Base-by-base conservation (phyloP, 2,329 filamentous ascomycete species). In the Cercospora sp. region DNA sequence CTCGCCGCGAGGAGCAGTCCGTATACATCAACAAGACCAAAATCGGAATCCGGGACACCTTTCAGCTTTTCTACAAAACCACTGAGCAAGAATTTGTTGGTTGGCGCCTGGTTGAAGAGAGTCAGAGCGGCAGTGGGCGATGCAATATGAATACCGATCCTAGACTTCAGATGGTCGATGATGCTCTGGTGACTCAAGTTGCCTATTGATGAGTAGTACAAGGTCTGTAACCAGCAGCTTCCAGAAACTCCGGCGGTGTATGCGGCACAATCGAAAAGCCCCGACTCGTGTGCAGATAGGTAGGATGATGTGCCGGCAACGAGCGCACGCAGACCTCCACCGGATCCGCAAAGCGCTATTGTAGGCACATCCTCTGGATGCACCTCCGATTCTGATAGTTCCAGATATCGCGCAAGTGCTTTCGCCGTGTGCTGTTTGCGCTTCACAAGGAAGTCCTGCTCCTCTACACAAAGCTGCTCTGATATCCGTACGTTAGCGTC, bases 221-320 rank as follows among this genome's bases (percentile, higher is more conserved):
- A 84, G 0, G 91, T 85, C 78, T 98, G 94, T 5, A 98, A 85
- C 95, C 95, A 99, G 79, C 95, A 98, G 71, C 92, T 96, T 0
- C 95, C 95, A 77, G 93, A 97, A 60, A 99, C 95, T 1, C 95
- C 95, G 5, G 94, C 93, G 0, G 93, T 96, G 76, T 99, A 99
- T 1, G 94, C 98, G 10, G 92, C 87, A 77, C 95, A 98, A 79
- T 97, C 94, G 77, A 97, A 96, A 0, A 99, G 83, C 0, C 95
- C 95, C 66, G 91, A 91, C 77, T 97, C 91, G 68, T 93, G 88
- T 0, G 93, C 87, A 3, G 93, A 94, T 9, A 95, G 83, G 69
- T 96, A 90, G 0, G 94, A 97, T 0, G 94, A 94, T 0, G 93
- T 90, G 3, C 94, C 94, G 1, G 95, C 94, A 18, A 98, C 92